phyloP scores from a whole-genome alignment of 441 rosid species.

The Metrosideros polymorpha region DNA sequence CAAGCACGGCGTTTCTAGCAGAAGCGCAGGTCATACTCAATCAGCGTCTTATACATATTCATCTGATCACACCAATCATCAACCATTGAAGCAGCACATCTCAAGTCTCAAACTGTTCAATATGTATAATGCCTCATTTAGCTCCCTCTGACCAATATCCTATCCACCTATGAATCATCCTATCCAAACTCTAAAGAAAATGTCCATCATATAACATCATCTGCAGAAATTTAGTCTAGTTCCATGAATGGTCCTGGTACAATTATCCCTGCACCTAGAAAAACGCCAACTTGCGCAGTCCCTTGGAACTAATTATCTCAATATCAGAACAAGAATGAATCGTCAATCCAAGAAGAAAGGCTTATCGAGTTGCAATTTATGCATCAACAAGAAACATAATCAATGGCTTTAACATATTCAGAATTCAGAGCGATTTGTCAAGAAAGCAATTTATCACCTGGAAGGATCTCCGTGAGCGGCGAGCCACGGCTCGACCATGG shows the following conservation, averaged over 20 bases:
- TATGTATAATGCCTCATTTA: background rate
- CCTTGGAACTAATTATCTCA: background rate
- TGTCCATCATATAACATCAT: background rate
- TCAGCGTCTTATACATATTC: background rate
- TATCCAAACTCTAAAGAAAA: background rate
- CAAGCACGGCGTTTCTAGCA: accelerated
- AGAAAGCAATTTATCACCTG: constrained; percentile 33
- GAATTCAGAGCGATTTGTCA: background rate
- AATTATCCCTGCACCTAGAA: background rate
- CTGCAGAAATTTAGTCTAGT: background rate
- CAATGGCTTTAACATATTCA: background rate
- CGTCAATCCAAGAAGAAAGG: background rate
- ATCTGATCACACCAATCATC: background rate
- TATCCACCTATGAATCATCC: background rate
- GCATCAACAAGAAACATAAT: background rate
- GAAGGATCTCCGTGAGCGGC: constrained; percentile 94
- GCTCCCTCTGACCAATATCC: background rate
- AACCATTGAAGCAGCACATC: background rate
- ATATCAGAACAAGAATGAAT: background rate
- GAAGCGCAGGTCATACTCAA: background rate
- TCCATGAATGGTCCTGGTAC: background rate
- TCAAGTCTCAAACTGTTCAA: background rate
- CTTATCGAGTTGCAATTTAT: background rate
- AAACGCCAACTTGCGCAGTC: background rate
- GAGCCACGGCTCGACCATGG: constrained; percentile 97